Evolutionary conservation across 2,329 filamentous ascomycete genomes (phyloP).

Genomic region (Iodosphaeria phyllophila): DNA sequence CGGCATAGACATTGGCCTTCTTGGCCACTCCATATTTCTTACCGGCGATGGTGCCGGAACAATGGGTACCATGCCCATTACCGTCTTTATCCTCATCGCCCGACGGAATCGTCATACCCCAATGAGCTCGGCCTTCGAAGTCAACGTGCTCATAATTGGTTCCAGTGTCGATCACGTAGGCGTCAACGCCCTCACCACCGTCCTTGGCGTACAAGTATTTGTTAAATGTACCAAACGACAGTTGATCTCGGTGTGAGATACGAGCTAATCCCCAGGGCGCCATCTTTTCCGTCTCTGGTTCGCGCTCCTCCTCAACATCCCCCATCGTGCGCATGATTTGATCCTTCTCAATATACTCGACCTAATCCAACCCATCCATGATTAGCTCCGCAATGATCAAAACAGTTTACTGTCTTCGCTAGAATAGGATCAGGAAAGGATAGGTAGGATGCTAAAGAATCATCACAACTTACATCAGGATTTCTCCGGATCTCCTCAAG

Average conservation of each 20-base stretch:
- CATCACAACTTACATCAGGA: constrained; percentile 67
- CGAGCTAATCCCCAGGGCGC: constrained; percentile 98
- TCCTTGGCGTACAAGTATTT: constrained; percentile 88
- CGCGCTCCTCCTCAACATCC: constrained; percentile 17
- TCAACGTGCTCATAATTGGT: constrained; percentile 89
- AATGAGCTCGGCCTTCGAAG: constrained; percentile 86
- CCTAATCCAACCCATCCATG: constrained; percentile 30
- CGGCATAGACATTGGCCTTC: constrained; percentile 90
- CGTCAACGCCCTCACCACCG: constrained; percentile 92
- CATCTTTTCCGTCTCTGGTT: constrained; percentile 57
- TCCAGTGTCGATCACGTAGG: constrained; percentile 96
- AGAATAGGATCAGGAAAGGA: neutral
- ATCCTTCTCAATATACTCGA: constrained; percentile 93
- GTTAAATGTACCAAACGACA: constrained; percentile 89
- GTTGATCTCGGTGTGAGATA: constrained; percentile 79
- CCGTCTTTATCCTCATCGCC: constrained; percentile 80
- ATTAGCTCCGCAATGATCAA: too few species aligned
- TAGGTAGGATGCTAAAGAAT: too few species aligned
- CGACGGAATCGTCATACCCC: constrained; percentile 88
- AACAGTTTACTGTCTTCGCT: neutral
- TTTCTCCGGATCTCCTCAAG: constrained; percentile 90
- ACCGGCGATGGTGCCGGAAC: constrained; percentile 92
- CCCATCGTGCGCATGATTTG: constrained; percentile 73
- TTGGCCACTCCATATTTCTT: constrained; percentile 99
- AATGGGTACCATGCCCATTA: constrained; percentile 97